Evolutionary conservation across 805 yeast genomes (phyloP), one percentile per base, ranked within the genome.

Genomic region (Tetrapisispora taiwanensis): DNA sequence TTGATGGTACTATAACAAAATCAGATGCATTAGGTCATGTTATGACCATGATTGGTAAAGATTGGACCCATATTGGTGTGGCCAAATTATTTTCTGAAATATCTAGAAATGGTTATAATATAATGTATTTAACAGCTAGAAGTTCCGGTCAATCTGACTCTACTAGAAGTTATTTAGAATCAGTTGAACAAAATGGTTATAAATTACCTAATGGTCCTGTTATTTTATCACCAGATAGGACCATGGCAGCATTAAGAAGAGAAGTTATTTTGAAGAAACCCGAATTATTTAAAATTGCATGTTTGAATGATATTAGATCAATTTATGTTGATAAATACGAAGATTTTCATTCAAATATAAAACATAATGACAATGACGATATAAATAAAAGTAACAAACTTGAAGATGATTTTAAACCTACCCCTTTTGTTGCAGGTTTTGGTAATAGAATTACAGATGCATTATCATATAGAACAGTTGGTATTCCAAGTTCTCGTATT

Each of bases 11-110:
- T 1, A 92, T 92, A 52, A 92, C 98, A 15, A 89, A 88, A 63
- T 88, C 97, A 0, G 98, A 92, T 67, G 98, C 98, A 0, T 69
- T 92, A 55, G 98, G 98, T 3, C 98, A 92, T 64, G 90, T 92
- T 2, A 70, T 92, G 62, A 88, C 92, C 15, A 79, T 90, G 78
- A 70, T 92, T 31, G 98, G 98, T 4, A 76, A 87, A 53, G 98
- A 92, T 67, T 92, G 98, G 98, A 92, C 98, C 0, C 98, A 92
- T 61, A 76, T 79, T 1, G 98, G 98, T 28, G 98, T 92, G 34
- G 95, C 97, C 2, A 80, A 81, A 56, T 67, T 92, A 45, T 92
- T 89, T 59, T 78, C 78, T n/a, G 98, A 92, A 60, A 92, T 92
- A 49, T 59, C 73, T 37, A 67, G 74, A 46, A 92, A 92, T 58